phyloP scores from a whole-genome alignment of 129 eudicot genomes.

The Tagetes erecta region DNA sequence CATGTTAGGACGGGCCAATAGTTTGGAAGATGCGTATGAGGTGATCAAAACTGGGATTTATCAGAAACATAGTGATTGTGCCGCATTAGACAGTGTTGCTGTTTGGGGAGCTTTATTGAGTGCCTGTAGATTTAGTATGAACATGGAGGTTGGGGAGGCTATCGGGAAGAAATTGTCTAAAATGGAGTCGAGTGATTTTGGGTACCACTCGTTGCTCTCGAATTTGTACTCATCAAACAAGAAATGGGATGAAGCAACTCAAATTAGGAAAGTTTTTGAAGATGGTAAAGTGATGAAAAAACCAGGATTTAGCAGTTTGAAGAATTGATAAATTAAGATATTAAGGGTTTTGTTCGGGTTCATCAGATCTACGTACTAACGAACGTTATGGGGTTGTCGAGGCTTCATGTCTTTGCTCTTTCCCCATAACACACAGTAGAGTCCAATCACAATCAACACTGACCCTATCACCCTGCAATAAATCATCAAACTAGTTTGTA shows the following conservation, averaged over 20 bases:
- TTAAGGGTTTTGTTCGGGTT: not conserved
- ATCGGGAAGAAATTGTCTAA: slow-evolving; percentile 25
- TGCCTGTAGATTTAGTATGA: slow-evolving; percentile 37
- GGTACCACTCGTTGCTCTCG: slow-evolving; percentile 38
- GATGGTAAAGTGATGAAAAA: slow-evolving; percentile 33
- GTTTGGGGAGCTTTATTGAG: slow-evolving; percentile 45
- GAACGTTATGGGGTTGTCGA: too few relatives aligned
- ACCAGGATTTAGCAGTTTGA: slow-evolving; percentile 32
- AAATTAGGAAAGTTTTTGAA: slow-evolving; percentile 36
- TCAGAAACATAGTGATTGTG: slow-evolving; percentile 15
- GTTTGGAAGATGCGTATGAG: slow-evolving; percentile 45
- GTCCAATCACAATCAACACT: too few relatives aligned
- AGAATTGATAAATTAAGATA: slow-evolving; percentile 21
- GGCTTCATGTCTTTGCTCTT: too few relatives aligned
- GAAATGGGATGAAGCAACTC: slow-evolving; percentile 40
- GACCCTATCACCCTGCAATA: too few relatives aligned
- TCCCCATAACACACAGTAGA: too few relatives aligned
- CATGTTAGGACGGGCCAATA: slow-evolving; percentile 46
- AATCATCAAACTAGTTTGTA: too few relatives aligned
- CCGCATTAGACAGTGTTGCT: slow-evolving; percentile 24
- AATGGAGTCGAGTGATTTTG: slow-evolving; percentile 27
- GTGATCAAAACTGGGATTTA: slow-evolving; percentile 25
- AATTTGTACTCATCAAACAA: slow-evolving; percentile 40
- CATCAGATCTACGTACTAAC: not conserved
- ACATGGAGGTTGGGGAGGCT: slow-evolving; percentile 43